These are phyloP conservation scores for Sporothrix brunneoviolacea DNA, from an alignment of 2,329 filamentous ascomycete species.

Conservation along the genomic window DNA sequence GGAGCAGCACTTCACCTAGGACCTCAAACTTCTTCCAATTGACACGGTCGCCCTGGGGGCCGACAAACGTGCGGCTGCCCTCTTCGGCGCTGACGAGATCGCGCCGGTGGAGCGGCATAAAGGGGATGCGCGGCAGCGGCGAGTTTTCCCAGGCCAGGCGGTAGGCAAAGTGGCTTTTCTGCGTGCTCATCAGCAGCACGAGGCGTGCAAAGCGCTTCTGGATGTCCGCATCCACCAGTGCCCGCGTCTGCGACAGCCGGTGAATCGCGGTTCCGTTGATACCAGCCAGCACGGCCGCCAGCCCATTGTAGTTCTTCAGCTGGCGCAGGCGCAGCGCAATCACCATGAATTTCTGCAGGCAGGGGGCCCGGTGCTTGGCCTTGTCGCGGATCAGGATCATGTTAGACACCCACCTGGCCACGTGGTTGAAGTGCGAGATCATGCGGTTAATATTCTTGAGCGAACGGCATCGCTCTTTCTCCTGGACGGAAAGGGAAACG, in stretches of 20 bases:
- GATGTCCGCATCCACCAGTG: slow-evolving; percentile 62
- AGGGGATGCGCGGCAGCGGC: slow-evolving; percentile 81
- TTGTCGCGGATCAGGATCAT: slow-evolving; percentile 88
- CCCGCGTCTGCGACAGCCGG: slow-evolving; percentile 71
- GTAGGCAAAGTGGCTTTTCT: slow-evolving; percentile 90
- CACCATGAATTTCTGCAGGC: slow-evolving; percentile 92
- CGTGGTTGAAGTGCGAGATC: slow-evolving; percentile 86
- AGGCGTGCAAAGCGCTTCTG: slow-evolving; percentile 83
- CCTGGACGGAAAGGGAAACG: slow-evolving; percentile 65
- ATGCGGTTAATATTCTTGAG: slow-evolving; percentile 87
- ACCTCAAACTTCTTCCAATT: slow-evolving; percentile 99
- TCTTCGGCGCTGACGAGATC: slow-evolving; percentile 90
- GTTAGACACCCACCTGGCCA: slow-evolving; percentile 75
- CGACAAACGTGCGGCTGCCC: slow-evolving; percentile 84
- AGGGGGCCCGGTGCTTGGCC: slow-evolving; percentile 84
- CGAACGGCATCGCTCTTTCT: slow-evolving; percentile 68
- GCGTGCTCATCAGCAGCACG: slow-evolving; percentile 85
- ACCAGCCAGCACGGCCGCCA: slow-evolving; percentile 89
- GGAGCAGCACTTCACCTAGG: slow-evolving; percentile 82
- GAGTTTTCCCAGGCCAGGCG: slow-evolving; percentile 98
- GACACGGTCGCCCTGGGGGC: slow-evolving; percentile 64
- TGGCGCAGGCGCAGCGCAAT: slow-evolving; percentile 80
- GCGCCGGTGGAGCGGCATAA: slow-evolving; percentile 80
- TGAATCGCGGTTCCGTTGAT: slow-evolving; percentile 85
- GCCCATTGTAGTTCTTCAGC: slow-evolving; percentile 93